Evolutionary conservation across 345 rosid species (phyloP).

Genomic region (Salix udensis): DNA sequence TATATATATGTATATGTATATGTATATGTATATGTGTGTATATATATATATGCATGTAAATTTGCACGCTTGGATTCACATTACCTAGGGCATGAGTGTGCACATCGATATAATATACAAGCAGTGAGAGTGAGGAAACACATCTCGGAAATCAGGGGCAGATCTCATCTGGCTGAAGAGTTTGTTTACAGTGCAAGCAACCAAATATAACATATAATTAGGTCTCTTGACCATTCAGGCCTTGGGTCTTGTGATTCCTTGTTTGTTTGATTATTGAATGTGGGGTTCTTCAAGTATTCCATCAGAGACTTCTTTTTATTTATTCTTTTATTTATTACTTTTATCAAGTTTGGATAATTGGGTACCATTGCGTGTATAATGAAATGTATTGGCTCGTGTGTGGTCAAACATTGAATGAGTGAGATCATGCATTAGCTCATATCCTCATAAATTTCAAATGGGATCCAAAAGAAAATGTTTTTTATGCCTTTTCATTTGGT

Average conservation of each 20-base stretch:
- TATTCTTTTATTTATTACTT: too few species aligned
- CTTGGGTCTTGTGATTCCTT: background rate
- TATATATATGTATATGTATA: too few species aligned
- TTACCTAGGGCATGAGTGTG: background rate
- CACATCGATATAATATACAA: background rate
- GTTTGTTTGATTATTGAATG: background rate
- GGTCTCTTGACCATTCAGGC: conserved; percentile 1
- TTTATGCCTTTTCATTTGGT: too few species aligned
- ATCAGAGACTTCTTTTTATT: background rate
- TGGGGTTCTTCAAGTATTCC: background rate
- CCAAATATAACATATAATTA: background rate
- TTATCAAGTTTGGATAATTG: background rate
- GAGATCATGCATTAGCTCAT: background rate
- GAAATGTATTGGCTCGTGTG: too few species aligned
- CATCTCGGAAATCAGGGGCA: conserved; percentile 27
- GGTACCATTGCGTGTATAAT: background rate
- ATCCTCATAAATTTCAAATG: too few species aligned
- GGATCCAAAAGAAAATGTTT: too few species aligned
- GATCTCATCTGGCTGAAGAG: conserved; percentile 11
- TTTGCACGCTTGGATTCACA: background rate
- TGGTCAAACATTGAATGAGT: background rate
- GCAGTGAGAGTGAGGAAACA: background rate
- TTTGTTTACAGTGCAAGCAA: conserved; percentile 16
- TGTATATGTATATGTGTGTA: too few species aligned
- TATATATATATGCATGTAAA: too few species aligned